phyloP scores from a whole-genome alignment of 2,329 filamentous ascomycete genomes.

The Alternaria sp. region DNA sequence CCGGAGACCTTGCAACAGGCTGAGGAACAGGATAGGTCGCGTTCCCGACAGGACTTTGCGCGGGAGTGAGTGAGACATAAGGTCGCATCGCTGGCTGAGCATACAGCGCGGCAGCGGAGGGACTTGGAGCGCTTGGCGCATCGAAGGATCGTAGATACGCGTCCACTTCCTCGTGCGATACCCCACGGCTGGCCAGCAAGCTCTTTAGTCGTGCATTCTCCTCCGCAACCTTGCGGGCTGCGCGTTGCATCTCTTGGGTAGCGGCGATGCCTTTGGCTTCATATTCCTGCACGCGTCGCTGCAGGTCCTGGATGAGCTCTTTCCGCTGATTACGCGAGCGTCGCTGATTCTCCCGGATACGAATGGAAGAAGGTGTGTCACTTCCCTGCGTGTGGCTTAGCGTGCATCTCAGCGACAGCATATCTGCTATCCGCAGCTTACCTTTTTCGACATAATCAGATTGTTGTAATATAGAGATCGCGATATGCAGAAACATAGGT shows the following conservation, averaged over 20 bases:
- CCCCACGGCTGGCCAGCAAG: slow-evolving; percentile 55
- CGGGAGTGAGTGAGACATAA: background rate
- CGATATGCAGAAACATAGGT: background rate
- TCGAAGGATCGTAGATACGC: slow-evolving; percentile 23
- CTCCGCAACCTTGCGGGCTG: slow-evolving; percentile 69
- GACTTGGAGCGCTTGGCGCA: background rate
- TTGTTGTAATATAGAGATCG: background rate
- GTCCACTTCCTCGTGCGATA: slow-evolving; percentile 27
- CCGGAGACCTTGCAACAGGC: background rate
- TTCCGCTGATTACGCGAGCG: slow-evolving; percentile 73
- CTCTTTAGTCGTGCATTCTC: slow-evolving; percentile 69
- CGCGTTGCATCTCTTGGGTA: slow-evolving; percentile 70
- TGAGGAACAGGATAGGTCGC: background rate
- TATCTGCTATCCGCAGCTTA: background rate
- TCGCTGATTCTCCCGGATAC: slow-evolving; percentile 77
- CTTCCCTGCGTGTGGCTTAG: slow-evolving; percentile 9
- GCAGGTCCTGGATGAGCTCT: slow-evolving; percentile 72
- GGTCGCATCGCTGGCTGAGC: background rate
- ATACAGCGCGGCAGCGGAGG: background rate
- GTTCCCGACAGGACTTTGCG: background rate
- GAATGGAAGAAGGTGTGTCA: slow-evolving; percentile 46
- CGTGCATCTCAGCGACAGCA: background rate
- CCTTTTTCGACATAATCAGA: slow-evolving; percentile 7
- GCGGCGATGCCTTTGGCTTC: slow-evolving; percentile 70
- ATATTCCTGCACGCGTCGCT: slow-evolving; percentile 65